A percentile compares a stretch with the other conserved stretches of the same genome.
phyloP scores from a whole-genome alignment of 2,329 filamentous ascomycete genomes.

The Didymella glomerata region DNA sequence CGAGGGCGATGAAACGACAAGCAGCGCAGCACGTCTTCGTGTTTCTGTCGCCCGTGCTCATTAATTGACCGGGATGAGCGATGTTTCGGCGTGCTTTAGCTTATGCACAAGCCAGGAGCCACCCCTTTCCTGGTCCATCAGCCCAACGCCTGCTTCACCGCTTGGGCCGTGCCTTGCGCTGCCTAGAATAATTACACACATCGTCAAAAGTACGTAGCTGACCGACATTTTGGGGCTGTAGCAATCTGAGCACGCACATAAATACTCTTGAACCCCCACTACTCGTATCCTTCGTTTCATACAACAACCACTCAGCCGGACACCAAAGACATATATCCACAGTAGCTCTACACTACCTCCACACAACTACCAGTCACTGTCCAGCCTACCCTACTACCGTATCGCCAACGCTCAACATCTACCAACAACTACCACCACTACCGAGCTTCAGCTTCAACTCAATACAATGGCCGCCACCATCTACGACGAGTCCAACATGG shows the following conservation, averaged over 20 bases:
- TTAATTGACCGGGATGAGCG: constrained; percentile 46
- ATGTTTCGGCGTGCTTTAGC: constrained; percentile 51
- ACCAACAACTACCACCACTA: constrained; percentile 13
- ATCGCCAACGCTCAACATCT: constrained; percentile 18
- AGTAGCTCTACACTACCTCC: constrained; percentile 21
- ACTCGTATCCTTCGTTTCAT: constrained; percentile 45
- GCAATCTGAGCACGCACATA: constrained; percentile 52
- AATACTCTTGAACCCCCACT: constrained; percentile 49
- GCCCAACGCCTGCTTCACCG: constrained; percentile 53
- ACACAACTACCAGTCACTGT: constrained; percentile 24
- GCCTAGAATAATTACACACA: constrained; percentile 52
- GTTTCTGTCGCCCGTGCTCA: constrained; percentile 47
- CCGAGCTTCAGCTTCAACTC: constrained; percentile 22
- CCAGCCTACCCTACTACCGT: constrained; percentile 19
- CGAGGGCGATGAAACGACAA: constrained; percentile 53
- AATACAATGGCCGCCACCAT: constrained; percentile 46
- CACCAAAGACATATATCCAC: constrained; percentile 34
- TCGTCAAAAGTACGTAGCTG: constrained; percentile 52
- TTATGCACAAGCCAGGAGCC: constrained; percentile 50
- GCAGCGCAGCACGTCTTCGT: constrained; percentile 45
- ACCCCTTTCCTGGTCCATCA: constrained; percentile 51
- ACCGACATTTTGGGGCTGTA: constrained; percentile 50
- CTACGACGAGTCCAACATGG: constrained; percentile 52
- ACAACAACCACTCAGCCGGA: constrained; percentile 31
- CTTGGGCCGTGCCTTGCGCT: constrained; percentile 49